Percentiles rank a stretch among this genome's conserved stretches.
These are phyloP conservation scores for Blastobotrys proliferans DNA, from an alignment of 1,139 yeast species.

Conservation along the genomic window DNA sequence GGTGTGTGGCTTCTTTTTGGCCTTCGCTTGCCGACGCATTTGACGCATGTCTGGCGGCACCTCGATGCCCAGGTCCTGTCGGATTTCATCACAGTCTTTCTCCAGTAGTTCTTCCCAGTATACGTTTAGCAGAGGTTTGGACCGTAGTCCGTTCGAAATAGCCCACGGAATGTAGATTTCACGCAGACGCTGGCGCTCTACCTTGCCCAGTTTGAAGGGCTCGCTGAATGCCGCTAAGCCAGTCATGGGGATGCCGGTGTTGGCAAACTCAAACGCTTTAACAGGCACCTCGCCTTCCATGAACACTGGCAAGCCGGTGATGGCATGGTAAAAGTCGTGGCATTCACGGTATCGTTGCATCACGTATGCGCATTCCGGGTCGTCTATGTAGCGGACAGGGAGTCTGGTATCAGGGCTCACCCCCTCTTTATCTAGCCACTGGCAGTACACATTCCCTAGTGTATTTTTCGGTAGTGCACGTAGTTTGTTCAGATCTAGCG, in stretches of 20 bases:
- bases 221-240: constrained; percentile 88
- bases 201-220: constrained; percentile 63
- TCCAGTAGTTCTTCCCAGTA: constrained; percentile 89
- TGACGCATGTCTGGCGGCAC: constrained; percentile 76
- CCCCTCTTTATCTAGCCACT: constrained; percentile 82
- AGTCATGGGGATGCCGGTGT: constrained; percentile 93
- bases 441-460: constrained; percentile 71
- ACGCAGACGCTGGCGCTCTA: constrained; percentile 45
- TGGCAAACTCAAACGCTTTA: constrained; percentile 87
- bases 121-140: constrained; percentile 77
- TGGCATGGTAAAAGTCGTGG: constrained; percentile 93
- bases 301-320: constrained; percentile 84
- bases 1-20: not conserved
- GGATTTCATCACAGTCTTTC: constrained; percentile 64
- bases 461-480: constrained; percentile 63
- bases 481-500: constrained; percentile 61
- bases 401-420: constrained; percentile 93
- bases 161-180: constrained; percentile 90
- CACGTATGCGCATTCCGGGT: constrained; percentile 86
- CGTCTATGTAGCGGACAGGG: constrained; percentile 79
- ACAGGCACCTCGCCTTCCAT: constrained; percentile 95
- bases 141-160: constrained; percentile 61
- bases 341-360: constrained; percentile 93
- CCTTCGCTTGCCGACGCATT: constrained; percentile 41
- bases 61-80: constrained; percentile 65